Evolutionary conservation across 2,329 filamentous ascomycete species (phyloP).

Genomic region (Fusarium napiforme): DNA sequence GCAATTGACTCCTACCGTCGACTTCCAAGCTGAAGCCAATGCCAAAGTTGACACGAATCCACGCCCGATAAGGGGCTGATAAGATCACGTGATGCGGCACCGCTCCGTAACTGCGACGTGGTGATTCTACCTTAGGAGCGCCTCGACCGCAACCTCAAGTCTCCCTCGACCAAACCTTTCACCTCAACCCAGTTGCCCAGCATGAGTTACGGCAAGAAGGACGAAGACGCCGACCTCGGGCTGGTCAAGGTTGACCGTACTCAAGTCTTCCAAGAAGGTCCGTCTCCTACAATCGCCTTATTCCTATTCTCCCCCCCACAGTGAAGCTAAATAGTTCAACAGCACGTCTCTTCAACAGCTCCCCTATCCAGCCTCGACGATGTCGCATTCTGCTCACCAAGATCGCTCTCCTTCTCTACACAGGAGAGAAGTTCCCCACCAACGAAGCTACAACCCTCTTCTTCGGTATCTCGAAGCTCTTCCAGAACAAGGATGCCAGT

Average conservation of each 20-base stretch:
- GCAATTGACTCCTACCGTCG: neutral
- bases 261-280: constrained; percentile 98
- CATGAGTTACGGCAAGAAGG: constrained; percentile 99
- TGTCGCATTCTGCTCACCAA: constrained; percentile 98
- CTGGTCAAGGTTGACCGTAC: constrained; percentile 98
- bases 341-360: constrained; percentile 98
- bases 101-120: constrained; percentile 52
- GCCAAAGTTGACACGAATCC: constrained; percentile 44
- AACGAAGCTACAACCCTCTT: constrained; percentile 98
- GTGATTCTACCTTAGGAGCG: constrained; percentile 49
- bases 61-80: constrained; percentile 43
- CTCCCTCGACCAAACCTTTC: constrained; percentile 47
- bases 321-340: constrained; percentile 52
- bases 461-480: constrained; percentile 98
- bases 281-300: constrained; percentile 49
- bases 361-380: constrained; percentile 95
- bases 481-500: constrained; percentile 99
- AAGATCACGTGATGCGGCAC: constrained; percentile 50
- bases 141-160: constrained; percentile 49
- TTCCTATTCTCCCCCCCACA: constrained; percentile 44
- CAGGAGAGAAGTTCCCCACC: constrained; percentile 94
- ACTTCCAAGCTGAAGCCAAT: neutral
- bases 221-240: constrained; percentile 94
- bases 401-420: constrained; percentile 95
- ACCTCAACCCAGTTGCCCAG: constrained; percentile 57